These are phyloP conservation scores for Fusarium aywerte DNA, from an alignment of 2,329 filamentous ascomycete species.

Conservation along the genomic window DNA sequence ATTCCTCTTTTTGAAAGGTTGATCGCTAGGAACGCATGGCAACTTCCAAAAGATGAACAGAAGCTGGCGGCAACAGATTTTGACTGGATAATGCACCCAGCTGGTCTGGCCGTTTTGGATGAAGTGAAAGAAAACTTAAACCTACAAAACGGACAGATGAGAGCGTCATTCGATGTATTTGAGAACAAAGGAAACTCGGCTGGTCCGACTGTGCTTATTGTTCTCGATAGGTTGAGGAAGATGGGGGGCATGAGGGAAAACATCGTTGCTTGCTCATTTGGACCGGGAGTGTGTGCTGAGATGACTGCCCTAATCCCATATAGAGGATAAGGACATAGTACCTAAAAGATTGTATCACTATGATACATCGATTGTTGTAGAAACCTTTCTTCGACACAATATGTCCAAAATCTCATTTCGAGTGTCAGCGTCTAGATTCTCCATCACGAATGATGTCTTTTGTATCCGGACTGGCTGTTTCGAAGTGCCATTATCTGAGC, in stretches of 20 bases:
- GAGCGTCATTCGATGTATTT: conserved; percentile 11
- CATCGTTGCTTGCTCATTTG: conserved; percentile 10
- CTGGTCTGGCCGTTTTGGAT: conserved; percentile 7
- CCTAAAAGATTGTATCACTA: not conserved
- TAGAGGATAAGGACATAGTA: too few species aligned
- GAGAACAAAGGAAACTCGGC: conserved; percentile 7
- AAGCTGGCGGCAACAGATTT: not conserved
- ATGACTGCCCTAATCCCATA: conserved; percentile 2
- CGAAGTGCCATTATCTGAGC: conserved; percentile 1
- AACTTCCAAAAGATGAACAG: conserved; percentile 7
- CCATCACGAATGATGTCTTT: conserved; percentile 14
- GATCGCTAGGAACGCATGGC: conserved; percentile 2
- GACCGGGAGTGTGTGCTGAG: conserved; percentile 4
- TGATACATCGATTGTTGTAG: conserved; percentile 14
- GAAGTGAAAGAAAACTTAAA: conserved; percentile 7
- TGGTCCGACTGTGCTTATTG: conserved; percentile 3
- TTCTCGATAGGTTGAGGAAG: conserved; percentile 4
- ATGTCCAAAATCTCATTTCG: conserved; percentile 11
- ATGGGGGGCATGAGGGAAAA: conserved; percentile 5
- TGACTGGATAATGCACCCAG: conserved; percentile 3
- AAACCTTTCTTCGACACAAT: conserved; percentile 12
- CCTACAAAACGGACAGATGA: conserved; percentile 7
- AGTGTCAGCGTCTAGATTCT: conserved; percentile 11
- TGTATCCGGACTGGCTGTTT: not conserved
- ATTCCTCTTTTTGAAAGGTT: not conserved